Evolutionary conservation across 2,329 filamentous ascomycete genomes (phyloP).

Genomic region (Sporothrix pseudoabietina): DNA sequence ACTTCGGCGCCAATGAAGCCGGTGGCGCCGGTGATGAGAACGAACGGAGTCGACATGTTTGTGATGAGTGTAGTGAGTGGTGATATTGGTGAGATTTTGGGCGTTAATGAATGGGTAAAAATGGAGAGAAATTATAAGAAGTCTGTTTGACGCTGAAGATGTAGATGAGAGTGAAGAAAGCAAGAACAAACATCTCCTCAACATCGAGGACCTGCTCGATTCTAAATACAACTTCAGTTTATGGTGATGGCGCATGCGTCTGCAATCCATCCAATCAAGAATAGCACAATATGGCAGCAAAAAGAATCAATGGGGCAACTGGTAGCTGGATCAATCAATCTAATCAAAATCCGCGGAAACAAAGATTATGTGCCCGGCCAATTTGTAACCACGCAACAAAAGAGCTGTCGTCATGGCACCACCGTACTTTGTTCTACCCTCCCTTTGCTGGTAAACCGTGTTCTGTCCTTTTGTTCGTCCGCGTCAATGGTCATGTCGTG

Average conservation of each 20-base stretch:
- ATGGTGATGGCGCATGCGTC: background rate
- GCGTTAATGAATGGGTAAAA: background rate
- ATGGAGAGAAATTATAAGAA: background rate
- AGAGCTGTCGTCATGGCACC: background rate
- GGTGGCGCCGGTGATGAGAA: slow-evolving; percentile 36
- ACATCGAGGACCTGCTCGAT: background rate
- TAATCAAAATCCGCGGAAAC: background rate
- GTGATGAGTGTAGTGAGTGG: background rate
- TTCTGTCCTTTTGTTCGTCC: background rate
- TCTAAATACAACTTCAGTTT: background rate
- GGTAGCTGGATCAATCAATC: background rate
- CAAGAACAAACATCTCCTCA: background rate
- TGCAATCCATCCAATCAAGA: background rate
- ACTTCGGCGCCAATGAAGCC: slow-evolving; percentile 40
- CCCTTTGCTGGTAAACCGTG: background rate
- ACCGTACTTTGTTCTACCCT: background rate
- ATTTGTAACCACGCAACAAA: background rate
- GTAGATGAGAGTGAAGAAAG: background rate
- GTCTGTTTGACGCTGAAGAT: background rate
- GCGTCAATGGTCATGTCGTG: background rate
- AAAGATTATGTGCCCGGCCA: background rate
- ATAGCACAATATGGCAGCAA: background rate
- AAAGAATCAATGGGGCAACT: background rate
- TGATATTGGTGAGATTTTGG: background rate
- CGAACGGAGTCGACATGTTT: background rate